Evolutionary conservation across 805 yeast genomes (phyloP).

Genomic region (Spathaspora sp.): DNA sequence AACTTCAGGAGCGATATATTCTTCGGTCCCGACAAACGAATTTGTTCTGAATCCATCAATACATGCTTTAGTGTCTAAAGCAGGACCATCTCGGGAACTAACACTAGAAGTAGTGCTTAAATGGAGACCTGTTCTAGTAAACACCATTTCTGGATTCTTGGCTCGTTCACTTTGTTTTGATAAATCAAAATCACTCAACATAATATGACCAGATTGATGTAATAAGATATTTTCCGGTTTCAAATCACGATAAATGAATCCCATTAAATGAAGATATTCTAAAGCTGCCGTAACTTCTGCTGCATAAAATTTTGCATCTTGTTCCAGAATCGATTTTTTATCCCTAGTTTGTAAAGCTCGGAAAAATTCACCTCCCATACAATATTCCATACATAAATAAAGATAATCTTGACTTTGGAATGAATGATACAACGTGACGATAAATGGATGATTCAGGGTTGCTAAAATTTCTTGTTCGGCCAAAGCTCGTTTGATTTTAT

Average conservation of each 20-base stretch:
- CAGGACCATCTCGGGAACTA: slow-evolving; percentile 43
- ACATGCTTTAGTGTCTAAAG: slow-evolving; percentile 89
- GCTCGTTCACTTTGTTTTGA: slow-evolving; percentile 81
- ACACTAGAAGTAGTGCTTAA: slow-evolving; percentile 13
- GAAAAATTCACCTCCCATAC: slow-evolving; percentile 99
- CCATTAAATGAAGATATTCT: slow-evolving; percentile 94
- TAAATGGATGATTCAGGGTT: slow-evolving; percentile 94
- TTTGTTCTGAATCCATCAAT: slow-evolving; percentile 95
- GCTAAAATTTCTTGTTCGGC: slow-evolving; percentile 97
- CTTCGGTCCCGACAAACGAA: slow-evolving; percentile 98
- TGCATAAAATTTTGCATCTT: slow-evolving; percentile 90
- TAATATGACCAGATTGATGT: slow-evolving; percentile 97
- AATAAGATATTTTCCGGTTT: slow-evolving; percentile 93
- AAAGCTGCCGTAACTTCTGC: slow-evolving; percentile 96
- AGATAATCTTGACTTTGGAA: slow-evolving; percentile 91
- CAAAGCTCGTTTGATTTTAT: slow-evolving; percentile 88
- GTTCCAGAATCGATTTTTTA: slow-evolving; percentile 79
- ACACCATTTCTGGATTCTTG: slow-evolving; percentile 70
- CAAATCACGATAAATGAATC: slow-evolving; percentile 92
- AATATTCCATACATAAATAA: slow-evolving; percentile 95
- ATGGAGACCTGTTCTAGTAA: slow-evolving; percentile 68
- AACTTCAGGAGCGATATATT: slow-evolving; percentile 97
- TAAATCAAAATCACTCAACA: slow-evolving; percentile 94
- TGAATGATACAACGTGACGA: slow-evolving; percentile 92
- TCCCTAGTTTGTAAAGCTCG: slow-evolving; percentile 90